Evolutionary conservation across 352 stramenopile genomes (phyloP), one percentile per base, ranked within the genome.

Genomic region (Globisporangium splendens): DNA sequence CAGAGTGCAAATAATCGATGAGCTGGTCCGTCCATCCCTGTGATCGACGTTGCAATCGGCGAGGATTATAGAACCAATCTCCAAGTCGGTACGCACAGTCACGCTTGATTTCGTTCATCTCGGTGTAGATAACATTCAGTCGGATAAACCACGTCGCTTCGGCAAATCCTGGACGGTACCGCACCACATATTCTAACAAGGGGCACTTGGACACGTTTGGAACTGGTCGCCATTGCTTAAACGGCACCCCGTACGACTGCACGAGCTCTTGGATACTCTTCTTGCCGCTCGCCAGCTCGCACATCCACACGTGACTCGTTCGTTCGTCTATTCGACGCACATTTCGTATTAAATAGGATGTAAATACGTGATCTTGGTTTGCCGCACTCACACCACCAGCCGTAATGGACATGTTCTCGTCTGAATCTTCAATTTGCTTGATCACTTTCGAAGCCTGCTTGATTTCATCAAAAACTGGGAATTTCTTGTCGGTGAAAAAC

Each of bases 71-170:
- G 49, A 95, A 93, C 83, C 79, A 92, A 53, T 95, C 86, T 3
- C 81, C 82, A 33, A 68, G 72, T 20, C 86, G 75, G 38, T 84
- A 59, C 10, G 66, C 59, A 5, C 69, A 78, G 48, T 92, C 83
- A 0, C 82, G 78, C 65, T 91, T 84, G 44, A 93, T 86, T 48
- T 91, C 84, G 46, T 91, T 77, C 73, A 93, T 84, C 59, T 95
- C 86, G 22, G 86, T 88, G 63, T 93, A 95, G 39, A 95, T 75
- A 17, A 95, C 86, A 63, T 95, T 95, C 31, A 92, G 63, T 3
- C 78, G 79, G 31, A 92, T 77, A 60, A 90, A 93, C 86, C 86
- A 95, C 28, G 86, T 93, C 14, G 86, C 84, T 33, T 92, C 77
- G 10, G 72, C 71, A 43, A 78, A 88, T 3, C 78, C 82, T 1